phyloP scores from a whole-genome alignment of 805 yeast genomes.

The Yueomyces sinensis region DNA sequence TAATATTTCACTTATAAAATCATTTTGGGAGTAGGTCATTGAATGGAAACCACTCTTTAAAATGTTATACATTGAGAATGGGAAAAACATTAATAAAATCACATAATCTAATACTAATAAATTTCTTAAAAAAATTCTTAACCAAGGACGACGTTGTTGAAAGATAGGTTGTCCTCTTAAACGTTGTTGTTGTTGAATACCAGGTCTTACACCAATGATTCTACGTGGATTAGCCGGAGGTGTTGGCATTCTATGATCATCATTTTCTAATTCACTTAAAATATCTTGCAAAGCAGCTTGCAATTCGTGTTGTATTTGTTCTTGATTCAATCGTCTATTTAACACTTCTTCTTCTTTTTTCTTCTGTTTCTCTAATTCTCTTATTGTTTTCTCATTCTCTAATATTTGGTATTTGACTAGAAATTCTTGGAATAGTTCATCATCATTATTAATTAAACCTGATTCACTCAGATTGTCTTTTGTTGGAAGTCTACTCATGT shows the following conservation, averaged over 20 bases:
- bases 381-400: neutral
- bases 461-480: no score
- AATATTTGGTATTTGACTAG: neutral
- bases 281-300: slow-evolving; percentile 8
- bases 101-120: slow-evolving; percentile 18
- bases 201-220: neutral
- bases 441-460: no score
- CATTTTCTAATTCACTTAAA: slow-evolving; percentile 2
- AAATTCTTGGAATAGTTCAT: neutral
- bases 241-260: no score
- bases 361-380: neutral
- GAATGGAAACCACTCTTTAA: slow-evolving; percentile 17
- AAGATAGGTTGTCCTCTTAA: slow-evolving; percentile 5
- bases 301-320: slow-evolving; percentile 9
- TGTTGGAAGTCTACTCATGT: no score
- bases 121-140: slow-evolving; percentile 13
- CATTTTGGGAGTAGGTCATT: slow-evolving; percentile 19
- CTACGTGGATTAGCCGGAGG: neutral
- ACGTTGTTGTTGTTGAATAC: neutral
- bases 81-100: slow-evolving; percentile 18
- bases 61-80: slow-evolving; percentile 21
- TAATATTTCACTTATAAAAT: slow-evolving; percentile 16
- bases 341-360: no score
- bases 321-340: slow-evolving; percentile 1
- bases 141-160: slow-evolving; percentile 12